Evolutionary conservation across 306 rosid species (phyloP).

Genomic region (Corylus avellana): DNA sequence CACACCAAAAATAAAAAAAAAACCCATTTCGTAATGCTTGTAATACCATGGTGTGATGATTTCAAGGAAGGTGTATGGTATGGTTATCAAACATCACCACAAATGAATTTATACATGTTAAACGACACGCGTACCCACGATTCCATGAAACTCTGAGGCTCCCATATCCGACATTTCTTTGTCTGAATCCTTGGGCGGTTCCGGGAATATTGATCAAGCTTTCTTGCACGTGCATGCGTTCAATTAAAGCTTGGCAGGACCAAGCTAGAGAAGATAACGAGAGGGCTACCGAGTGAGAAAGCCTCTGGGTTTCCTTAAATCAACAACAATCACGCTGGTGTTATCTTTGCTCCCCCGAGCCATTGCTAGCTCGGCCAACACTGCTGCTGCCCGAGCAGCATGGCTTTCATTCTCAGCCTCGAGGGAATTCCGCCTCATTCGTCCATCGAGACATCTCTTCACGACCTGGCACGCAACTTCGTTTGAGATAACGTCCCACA

Average conservation of each 20-base stretch:
- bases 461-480: constrained; percentile 68
- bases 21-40: no score
- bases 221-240: background rate
- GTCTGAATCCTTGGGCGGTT: background rate
- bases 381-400: constrained; percentile 64
- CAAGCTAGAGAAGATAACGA: background rate
- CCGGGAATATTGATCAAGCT: background rate
- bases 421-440: constrained; percentile 27
- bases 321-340: constrained; percentile 80
- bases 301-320: constrained; percentile 41
- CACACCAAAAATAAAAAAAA: no score
- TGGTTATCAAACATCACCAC: no score
- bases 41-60: no score
- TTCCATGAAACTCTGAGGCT: no score
- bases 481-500: constrained; percentile 80
- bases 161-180: background rate
- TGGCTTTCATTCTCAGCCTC: constrained; percentile 28
- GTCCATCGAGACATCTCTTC: constrained; percentile 56
- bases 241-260: background rate
- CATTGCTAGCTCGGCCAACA: constrained; percentile 67
- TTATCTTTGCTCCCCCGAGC: constrained; percentile 85
- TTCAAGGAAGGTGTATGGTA: no score
- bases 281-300: background rate
- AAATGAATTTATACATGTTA: no score
- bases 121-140: no score